Conservation (phyloP, 202 grass and related monocot genomes). For the Brachypodium distachyon region DNA sequence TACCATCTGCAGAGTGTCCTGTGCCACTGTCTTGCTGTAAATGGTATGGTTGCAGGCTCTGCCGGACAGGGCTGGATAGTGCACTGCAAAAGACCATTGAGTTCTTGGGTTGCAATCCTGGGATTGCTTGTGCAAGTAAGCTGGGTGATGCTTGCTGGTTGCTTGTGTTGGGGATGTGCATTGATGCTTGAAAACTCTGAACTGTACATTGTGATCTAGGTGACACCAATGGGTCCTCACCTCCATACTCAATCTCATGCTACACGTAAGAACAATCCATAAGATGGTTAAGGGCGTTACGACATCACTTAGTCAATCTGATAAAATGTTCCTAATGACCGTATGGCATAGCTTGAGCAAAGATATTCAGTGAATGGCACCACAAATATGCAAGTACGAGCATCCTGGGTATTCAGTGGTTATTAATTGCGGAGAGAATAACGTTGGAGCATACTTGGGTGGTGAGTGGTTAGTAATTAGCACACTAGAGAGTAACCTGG, state of each 20-base stretch:
- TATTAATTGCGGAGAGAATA: no score
- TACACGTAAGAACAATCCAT: not conserved
- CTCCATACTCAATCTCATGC: conserved; percentile 18
- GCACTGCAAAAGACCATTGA: conserved; percentile 21
- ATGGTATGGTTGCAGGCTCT: conserved; percentile 21
- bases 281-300: not conserved
- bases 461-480: not conserved
- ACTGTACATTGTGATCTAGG: not conserved
- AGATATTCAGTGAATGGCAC: not conserved
- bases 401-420: no score
- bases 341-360: not conserved
- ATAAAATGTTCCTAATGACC: not conserved
- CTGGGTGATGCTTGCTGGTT: not conserved
- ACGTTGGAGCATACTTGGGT: no score
- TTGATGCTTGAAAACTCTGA: not conserved
- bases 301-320: not conserved
- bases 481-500: not conserved
- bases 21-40: not conserved
- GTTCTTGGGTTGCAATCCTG: conserved; percentile 6
- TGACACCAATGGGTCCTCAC: conserved; percentile 2
- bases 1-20: not conserved
- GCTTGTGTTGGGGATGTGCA: conserved; percentile 5
- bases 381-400: not conserved
- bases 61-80: conserved; percentile 10
- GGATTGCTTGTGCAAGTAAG: not conserved